phyloP scores from a whole-genome alignment of 768 basidiomycete species.

The Phanerochaete sordida region DNA sequence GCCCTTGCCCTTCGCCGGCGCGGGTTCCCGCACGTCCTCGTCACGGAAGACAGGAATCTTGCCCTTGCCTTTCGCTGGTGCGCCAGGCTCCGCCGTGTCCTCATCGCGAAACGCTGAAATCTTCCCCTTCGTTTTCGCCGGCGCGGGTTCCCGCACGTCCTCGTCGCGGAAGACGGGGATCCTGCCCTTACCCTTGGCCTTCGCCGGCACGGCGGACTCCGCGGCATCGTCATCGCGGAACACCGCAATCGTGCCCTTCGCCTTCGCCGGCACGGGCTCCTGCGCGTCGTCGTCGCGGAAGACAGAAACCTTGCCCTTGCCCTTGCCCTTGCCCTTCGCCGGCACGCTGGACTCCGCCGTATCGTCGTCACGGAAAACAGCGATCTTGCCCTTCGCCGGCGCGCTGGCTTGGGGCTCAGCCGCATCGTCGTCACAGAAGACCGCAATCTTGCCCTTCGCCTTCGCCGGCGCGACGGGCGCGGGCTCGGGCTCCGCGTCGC shows the following conservation, averaged over 20 bases:
- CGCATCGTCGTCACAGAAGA: slow-evolving; percentile 1
- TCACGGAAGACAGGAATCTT: background rate
- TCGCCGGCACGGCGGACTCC: background rate
- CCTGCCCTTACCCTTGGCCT: slow-evolving; percentile 1
- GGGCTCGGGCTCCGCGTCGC: background rate
- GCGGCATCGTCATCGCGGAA: slow-evolving; percentile 19
- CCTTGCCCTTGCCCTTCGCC: background rate
- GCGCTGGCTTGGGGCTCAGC: background rate
- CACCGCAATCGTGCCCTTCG: slow-evolving; percentile 8
- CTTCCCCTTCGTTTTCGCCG: background rate
- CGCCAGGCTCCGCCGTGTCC: background rate
- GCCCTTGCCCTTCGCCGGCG: background rate
- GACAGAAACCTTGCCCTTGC: slow-evolving; percentile 5
- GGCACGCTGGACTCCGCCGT: background rate
- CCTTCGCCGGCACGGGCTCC: background rate
- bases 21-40: background rate
- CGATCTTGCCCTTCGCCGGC: background rate
- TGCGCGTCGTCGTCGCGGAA: slow-evolving; percentile 8
- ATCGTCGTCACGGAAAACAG: background rate
- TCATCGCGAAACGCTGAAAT: background rate
- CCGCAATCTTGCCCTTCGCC: background rate
- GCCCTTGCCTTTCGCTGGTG: background rate
- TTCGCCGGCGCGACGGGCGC: background rate
- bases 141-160: background rate
- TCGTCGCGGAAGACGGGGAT: slow-evolving; percentile 12